Evolutionary conservation across 2,329 filamentous ascomycete species (phyloP).

Genomic region (Macroventuria anomochaeta): DNA sequence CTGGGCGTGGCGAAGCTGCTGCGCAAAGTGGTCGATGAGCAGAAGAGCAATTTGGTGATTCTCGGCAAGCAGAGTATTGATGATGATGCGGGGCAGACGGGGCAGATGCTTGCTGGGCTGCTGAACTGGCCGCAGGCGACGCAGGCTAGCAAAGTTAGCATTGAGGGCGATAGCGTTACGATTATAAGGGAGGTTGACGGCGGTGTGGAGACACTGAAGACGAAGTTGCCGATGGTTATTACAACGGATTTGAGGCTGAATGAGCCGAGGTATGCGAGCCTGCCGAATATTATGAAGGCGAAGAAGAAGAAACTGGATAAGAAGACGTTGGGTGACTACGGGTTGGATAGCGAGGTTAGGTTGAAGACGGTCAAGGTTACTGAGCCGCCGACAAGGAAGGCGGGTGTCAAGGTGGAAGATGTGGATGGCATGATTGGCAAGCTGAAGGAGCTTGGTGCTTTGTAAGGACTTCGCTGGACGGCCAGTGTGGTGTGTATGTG

Average conservation of each 20-base stretch:
- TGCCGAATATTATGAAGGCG: conserved; percentile 99
- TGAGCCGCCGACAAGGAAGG: conserved; percentile 87
- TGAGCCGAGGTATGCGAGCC: conserved; percentile 89
- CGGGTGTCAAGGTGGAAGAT: conserved; percentile 96
- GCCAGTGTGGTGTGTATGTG: too few species aligned
- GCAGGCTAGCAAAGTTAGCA: conserved; percentile 83
- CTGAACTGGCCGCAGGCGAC: conserved; percentile 94
- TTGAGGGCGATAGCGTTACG: conserved; percentile 73
- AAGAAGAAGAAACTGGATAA: conserved; percentile 99
- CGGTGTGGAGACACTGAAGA: conserved; percentile 85
- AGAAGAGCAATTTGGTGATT: conserved; percentile 90
- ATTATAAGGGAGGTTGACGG: conserved; percentile 95
- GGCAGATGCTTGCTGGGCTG: conserved; percentile 95
- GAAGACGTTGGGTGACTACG: conserved; percentile 78
- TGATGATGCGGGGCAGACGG: conserved; percentile 93
- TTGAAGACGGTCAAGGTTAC: conserved; percentile 88
- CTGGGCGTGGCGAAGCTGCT: conserved; percentile 91
- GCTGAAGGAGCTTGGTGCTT: conserved; percentile 92
- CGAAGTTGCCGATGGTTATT: conserved; percentile 88
- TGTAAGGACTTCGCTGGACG: conserved; percentile 60
- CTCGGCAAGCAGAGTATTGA: conserved; percentile 98
- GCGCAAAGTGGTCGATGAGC: conserved; percentile 76
- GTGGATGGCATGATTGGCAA: conserved; percentile 93
- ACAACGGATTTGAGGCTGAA: conserved; percentile 95
- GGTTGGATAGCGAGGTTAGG: conserved; percentile 74